Percentiles rank a stretch among this genome's conserved stretches.
Evolutionary conservation across 208 protist species (phyloP).

Genomic region (Tritrichomonas musculus): DNA sequence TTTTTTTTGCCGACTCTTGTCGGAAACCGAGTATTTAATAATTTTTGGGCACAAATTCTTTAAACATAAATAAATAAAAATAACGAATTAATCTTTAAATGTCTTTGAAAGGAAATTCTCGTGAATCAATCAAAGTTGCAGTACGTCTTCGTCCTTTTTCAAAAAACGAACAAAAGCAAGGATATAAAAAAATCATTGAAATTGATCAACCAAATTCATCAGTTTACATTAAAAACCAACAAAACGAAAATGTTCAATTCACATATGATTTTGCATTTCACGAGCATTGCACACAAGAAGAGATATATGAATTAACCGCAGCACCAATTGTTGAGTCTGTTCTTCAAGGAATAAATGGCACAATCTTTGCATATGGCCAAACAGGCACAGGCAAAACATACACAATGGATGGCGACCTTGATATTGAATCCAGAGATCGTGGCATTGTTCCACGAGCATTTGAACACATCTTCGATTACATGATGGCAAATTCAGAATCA

Average conservation of each 20-base stretch:
- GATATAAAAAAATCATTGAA: background rate
- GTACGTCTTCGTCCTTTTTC: conserved; percentile 43
- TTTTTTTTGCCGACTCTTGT: too few relatives aligned
- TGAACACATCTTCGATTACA: conserved; percentile 48
- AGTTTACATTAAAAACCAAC: background rate
- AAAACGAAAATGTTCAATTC: background rate
- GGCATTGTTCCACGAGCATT: conserved; percentile 51
- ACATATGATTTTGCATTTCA: conserved; percentile 44
- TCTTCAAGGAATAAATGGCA: conserved; percentile 47
- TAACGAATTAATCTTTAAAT: too few relatives aligned
- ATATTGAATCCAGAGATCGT: background rate
- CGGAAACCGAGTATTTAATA: too few relatives aligned
- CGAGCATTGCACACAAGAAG: conserved; percentile 39
- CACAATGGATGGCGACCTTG: conserved; percentile 35
- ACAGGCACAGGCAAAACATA: conserved; percentile 52
- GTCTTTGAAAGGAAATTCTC: too few relatives aligned
- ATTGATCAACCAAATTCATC: background rate
- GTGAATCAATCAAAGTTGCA: conserved; percentile 42
- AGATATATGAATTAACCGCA: conserved; percentile 45
- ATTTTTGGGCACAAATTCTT: too few relatives aligned
- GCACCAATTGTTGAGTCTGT: conserved; percentile 41
- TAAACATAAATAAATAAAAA: too few relatives aligned
- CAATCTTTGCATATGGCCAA: conserved; percentile 50
- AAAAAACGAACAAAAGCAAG: background rate
- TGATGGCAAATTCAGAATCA: conserved; percentile 10